Percentiles rank a stretch among this genome's conserved stretches.
Evolutionary conservation across 2,329 filamentous ascomycete genomes (phyloP).

Genomic region (Cytospora piceicola): DNA sequence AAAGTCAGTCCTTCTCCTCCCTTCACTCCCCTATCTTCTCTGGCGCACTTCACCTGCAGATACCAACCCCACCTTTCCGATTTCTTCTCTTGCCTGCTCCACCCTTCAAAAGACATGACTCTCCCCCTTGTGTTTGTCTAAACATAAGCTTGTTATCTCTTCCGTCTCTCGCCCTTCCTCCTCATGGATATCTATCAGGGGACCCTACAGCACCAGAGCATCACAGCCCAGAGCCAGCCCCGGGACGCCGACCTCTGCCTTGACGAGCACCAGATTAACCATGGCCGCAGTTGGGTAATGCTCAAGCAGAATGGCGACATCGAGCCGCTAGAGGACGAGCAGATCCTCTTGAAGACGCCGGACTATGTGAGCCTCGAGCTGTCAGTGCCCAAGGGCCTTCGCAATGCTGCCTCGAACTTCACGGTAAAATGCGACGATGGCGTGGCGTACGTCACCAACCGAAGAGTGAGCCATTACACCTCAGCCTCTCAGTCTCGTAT

Average conservation of each 20-base stretch:
- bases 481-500: constrained; percentile 19
- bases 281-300: constrained; percentile 82
- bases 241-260: constrained; percentile 45
- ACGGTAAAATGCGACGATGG: constrained; percentile 75
- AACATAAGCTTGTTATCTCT: constrained; percentile 1
- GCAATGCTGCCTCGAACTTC: constrained; percentile 62
- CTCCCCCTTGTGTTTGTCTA: constrained; percentile 1
- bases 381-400: constrained; percentile 69
- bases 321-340: constrained; percentile 83
- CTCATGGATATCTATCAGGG: constrained; percentile 27
- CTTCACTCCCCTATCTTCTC: constrained; percentile 11
- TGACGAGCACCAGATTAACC: constrained; percentile 54
- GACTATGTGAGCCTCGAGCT: constrained; percentile 78
- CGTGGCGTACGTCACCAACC: constrained; percentile 80
- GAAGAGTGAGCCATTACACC: constrained; percentile 64
- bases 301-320: constrained; percentile 74
- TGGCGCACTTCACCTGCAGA: constrained; percentile 23
- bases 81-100: constrained; percentile 16
- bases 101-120: constrained; percentile 3
- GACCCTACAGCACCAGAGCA: constrained; percentile 32
- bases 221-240: constrained; percentile 50
- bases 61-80: constrained; percentile 17
- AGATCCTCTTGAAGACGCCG: constrained; percentile 78
- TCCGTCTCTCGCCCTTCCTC: constrained; percentile 24
- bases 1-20: constrained; percentile 50